phyloP scores from a whole-genome alignment of 768 basidiomycete species.

The Leucocoprinus sp. region DNA sequence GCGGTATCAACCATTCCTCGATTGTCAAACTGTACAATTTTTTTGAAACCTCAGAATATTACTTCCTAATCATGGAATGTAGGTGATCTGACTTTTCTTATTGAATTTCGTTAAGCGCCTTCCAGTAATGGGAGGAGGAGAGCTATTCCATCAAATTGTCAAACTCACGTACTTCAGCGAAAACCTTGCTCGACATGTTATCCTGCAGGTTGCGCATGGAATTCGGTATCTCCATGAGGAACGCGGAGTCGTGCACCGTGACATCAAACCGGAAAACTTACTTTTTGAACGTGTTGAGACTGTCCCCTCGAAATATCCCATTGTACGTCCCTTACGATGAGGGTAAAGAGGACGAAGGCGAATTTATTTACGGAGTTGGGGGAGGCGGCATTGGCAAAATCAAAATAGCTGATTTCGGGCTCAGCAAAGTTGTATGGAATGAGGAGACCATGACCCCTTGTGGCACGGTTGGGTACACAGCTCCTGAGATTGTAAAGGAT shows the following conservation, averaged over 20 bases:
- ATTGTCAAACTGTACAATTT: conserved; percentile 90
- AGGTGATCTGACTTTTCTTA: conserved; percentile 22
- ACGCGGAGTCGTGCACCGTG: conserved; percentile 95
- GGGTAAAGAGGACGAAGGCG: conserved; percentile 97
- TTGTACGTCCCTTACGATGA: conserved; percentile 89
- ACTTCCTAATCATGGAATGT: conserved; percentile 92
- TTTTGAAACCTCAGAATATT: conserved; percentile 87
- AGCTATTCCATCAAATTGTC: conserved; percentile 98
- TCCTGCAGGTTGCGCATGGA: conserved; percentile 89
- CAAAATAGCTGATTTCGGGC: conserved; percentile 98
- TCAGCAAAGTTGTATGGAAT: conserved; percentile 97
- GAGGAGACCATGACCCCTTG: conserved; percentile 99
- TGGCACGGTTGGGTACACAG: conserved; percentile 99
- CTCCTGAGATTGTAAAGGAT: conserved; percentile 99
- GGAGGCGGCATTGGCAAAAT: conserved; percentile 97
- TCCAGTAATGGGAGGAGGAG: conserved; percentile 93
- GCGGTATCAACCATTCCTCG: conserved; percentile 83
- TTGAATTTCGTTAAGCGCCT: conserved; percentile 13
- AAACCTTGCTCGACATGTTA: conserved; percentile 93
- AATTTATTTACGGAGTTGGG: conserved; percentile 85
- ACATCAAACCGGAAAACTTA: conserved; percentile 98
- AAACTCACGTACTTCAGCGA: conserved; percentile 99
- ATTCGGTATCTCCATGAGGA: conserved; percentile 97
- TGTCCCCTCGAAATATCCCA: conserved; percentile 69
- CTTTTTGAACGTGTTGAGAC: conserved; percentile 91